Evolutionary conservation across 192 early-diverging fungal genomes (phyloP).

Genomic region (Chytriomyces confervae): DNA sequence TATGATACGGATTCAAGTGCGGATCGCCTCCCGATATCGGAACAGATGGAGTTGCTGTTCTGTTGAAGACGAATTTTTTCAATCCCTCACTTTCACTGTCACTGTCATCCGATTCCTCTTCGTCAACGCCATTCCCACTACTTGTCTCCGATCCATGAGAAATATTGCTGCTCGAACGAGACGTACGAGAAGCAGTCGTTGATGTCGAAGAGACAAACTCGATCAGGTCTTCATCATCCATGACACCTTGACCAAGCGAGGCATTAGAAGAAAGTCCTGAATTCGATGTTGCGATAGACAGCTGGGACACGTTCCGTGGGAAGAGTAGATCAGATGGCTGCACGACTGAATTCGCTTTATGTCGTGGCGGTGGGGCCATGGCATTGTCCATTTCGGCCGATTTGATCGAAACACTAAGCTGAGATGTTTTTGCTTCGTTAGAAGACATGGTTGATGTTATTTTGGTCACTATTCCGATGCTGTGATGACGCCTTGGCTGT

Average conservation of each 20-base stretch:
- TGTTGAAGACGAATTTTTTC: slow-evolving; percentile 12
- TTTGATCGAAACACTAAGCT: not conserved
- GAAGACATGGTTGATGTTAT: no score
- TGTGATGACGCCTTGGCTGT: not conserved
- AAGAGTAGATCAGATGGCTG: not conserved
- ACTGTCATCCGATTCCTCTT: slow-evolving; percentile 11
- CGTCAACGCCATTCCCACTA: slow-evolving; percentile 15
- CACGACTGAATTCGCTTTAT: not conserved
- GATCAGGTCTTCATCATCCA: slow-evolving; percentile 11
- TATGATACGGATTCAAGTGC: not conserved
- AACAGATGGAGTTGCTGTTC: not conserved
- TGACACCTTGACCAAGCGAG: not conserved
- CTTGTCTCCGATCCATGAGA: not conserved
- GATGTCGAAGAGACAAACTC: not conserved
- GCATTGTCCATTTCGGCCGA: not conserved
- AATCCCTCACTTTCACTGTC: slow-evolving; percentile 29
- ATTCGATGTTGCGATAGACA: not conserved
- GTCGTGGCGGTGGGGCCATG: not conserved
- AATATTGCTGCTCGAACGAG: no score
- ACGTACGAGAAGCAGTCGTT: not conserved
- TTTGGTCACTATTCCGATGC: not conserved
- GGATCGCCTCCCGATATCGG: not conserved
- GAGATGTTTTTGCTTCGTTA: not conserved
- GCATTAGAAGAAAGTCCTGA: not conserved
- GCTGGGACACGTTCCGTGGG: not conserved